Conservation (phyloP, 352 stramenopile species). For the Phytopythium kandeliae region DNA sequence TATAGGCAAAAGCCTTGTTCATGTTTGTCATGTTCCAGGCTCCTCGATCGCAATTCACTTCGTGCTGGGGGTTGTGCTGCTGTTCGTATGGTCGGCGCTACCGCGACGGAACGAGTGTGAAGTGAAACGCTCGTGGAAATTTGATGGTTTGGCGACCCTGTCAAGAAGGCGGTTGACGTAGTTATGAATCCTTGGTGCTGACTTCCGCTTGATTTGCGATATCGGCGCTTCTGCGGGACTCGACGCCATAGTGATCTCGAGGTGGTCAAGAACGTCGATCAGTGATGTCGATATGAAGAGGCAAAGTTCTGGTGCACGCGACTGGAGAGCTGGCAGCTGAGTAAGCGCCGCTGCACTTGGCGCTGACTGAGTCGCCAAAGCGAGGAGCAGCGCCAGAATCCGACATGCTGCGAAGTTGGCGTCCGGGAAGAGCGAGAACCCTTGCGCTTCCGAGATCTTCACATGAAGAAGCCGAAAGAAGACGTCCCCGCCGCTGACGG, state of each 20-base stretch:
- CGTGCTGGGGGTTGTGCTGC: not conserved
- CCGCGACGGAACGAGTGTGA: constrained; percentile 19
- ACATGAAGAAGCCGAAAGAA: too few relatives aligned
- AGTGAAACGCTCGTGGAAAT: constrained; percentile 3
- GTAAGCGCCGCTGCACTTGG: too few relatives aligned
- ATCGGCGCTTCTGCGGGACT: too few relatives aligned
- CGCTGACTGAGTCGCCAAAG: too few relatives aligned
- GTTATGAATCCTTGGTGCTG: constrained; percentile 9
- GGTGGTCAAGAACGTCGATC: constrained; percentile 3
- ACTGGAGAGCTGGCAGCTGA: not conserved
- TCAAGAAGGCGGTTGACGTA: constrained; percentile 18
- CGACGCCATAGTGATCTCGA: not conserved
- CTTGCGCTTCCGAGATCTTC: too few relatives aligned
- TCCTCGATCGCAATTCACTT: constrained; percentile 11
- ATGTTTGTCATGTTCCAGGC: constrained; percentile 14
- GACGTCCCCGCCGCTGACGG: too few relatives aligned
- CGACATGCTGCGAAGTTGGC: too few relatives aligned
- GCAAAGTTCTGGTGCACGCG: not conserved
- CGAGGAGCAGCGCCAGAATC: too few relatives aligned
- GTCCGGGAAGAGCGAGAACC: too few relatives aligned
- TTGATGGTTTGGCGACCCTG: not conserved
- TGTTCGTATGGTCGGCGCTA: constrained; percentile 12
- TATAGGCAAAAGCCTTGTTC: constrained; percentile 15
- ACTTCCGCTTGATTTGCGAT: not conserved
- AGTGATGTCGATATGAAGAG: not conserved